phyloP scores from a whole-genome alignment of 2,329 filamentous ascomycete species.

The Esteya vermicola region DNA sequence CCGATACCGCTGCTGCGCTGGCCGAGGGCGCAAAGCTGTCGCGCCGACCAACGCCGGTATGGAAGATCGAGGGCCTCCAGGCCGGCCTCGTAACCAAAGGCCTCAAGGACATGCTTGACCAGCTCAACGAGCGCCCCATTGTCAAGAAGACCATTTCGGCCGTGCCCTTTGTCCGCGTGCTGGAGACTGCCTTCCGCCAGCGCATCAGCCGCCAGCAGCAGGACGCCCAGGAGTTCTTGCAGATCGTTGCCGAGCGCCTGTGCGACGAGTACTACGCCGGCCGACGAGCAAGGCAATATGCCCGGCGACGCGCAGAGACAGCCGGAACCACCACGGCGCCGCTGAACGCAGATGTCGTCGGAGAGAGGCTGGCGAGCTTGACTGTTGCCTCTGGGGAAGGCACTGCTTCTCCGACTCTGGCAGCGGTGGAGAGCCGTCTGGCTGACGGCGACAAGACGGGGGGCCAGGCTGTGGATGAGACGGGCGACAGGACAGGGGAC shows the following conservation, averaged over 20 bases:
- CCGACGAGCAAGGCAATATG: slow-evolving; percentile 52
- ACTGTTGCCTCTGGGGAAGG: neutral
- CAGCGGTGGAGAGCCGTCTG: too few relatives aligned
- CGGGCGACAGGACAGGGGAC: too few relatives aligned
- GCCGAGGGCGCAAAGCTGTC: neutral
- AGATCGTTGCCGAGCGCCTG: slow-evolving; percentile 81
- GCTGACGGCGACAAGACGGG: too few relatives aligned
- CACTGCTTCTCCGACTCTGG: too few relatives aligned
- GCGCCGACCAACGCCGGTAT: slow-evolving; percentile 28
- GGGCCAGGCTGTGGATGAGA: too few relatives aligned
- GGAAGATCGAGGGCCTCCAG: slow-evolving; percentile 57
- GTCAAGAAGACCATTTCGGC: slow-evolving; percentile 89
- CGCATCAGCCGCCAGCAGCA: slow-evolving; percentile 90
- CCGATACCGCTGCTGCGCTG: slow-evolving; percentile 2
- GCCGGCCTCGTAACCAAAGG: slow-evolving; percentile 71
- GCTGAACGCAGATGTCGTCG: slow-evolving; percentile 5
- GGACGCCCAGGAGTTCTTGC: slow-evolving; percentile 93
- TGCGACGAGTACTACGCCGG: slow-evolving; percentile 92
- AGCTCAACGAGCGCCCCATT: slow-evolving; percentile 83
- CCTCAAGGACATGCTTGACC: slow-evolving; percentile 83
- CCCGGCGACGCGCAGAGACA: slow-evolving; percentile 21
- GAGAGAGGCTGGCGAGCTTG: slow-evolving; percentile 8
- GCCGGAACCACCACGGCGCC: neutral
- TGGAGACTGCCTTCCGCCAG: slow-evolving; percentile 79
- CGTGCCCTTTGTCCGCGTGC: slow-evolving; percentile 63